These are phyloP conservation scores for Trichothecium roseum DNA, from an alignment of 2,329 filamentous ascomycete species.

Conservation along the genomic window DNA sequence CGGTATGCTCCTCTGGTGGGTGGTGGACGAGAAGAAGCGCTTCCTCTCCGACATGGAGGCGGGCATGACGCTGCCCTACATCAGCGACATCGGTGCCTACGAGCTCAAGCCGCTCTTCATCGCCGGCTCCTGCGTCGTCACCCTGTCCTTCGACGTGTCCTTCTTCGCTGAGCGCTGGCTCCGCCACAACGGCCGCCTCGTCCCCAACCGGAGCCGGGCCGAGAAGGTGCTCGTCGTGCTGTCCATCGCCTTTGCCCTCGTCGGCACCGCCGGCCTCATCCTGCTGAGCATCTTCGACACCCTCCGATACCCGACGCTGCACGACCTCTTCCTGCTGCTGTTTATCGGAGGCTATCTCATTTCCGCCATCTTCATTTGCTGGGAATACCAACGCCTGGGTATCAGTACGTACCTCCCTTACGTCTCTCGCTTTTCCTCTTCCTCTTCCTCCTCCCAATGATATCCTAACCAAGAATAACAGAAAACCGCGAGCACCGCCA, in stretches of 20 bases:
- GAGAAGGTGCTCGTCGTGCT: conserved; percentile 55
- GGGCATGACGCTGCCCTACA: conserved; percentile 57
- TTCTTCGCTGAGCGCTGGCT: conserved; percentile 79
- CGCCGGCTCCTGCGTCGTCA: conserved; percentile 58
- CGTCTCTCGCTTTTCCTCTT: not conserved
- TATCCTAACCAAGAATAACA: conserved; percentile 14
- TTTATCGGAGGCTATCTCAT: conserved; percentile 84
- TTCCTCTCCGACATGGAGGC: conserved; percentile 51
- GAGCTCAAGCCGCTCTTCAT: conserved; percentile 71
- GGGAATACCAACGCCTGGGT: conserved; percentile 80
- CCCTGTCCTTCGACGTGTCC: conserved; percentile 69
- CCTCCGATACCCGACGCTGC: conserved; percentile 50
- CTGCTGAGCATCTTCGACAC: conserved; percentile 82
- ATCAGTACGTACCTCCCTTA: conserved; percentile 42
- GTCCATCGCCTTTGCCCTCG: conserved; percentile 57
- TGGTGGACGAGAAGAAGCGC: conserved; percentile 39
- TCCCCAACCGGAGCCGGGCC: conserved; percentile 53
- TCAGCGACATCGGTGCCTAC: conserved; percentile 53
- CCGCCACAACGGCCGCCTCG: conserved; percentile 68
- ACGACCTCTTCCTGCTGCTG: conserved; percentile 67
- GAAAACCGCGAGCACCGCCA: conserved; percentile 66
- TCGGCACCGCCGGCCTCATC: conserved; percentile 72
- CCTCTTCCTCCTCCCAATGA: no score
- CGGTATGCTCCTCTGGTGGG: conserved; percentile 62
- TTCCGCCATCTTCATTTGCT: conserved; percentile 79